Evolutionary conservation across 176 grass and related monocot species (phyloP), one percentile per base, ranked within the genome.

Genomic region (Raddia guianensis): DNA sequence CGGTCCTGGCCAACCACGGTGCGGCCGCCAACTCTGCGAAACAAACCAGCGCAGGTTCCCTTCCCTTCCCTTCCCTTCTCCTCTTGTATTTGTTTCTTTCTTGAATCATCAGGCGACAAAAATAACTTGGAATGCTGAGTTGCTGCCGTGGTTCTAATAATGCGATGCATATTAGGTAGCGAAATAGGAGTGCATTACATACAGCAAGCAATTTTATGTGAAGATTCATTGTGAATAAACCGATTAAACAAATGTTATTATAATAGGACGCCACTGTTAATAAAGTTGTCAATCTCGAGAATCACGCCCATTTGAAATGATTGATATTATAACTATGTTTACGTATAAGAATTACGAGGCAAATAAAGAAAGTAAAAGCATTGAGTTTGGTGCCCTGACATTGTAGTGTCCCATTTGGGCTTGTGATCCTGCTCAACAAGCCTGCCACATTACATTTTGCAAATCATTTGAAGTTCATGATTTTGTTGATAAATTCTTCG

Each of bases 1-100:
- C 58, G 10, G n/a, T 51, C 21, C 18, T 67, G 43, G 18, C 15
- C 10, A 82, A 86, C 43, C 61, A 9, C 55, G 1, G 8, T 20
- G 73, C 68, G 3, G 54, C 37, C 61, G 32, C 33, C 34, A 16
- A n/a, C 15, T 45, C 82, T 8, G 16, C 34, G 19, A 52, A 59
- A 59, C 60, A n/a, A 79, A 68, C 72, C 51, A 46, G 19, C 47
- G 45, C 45, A 86, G 78, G 88, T 90, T 63, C 33, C 51, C 45
- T 78, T 78, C 32, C 35, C 32, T 82, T 40, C 4, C 3, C 37
- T 40, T 27, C 27, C 32, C 2, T 14, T 73, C 40, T 79, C 35
- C 2, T 40, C 4, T 40, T 40, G 3, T 40, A 2, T 40, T 40
- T 40, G 3, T 40, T 40, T 60, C 60, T 15, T 73, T 68, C 12